A percentile compares a stretch with the other conserved stretches of the same genome.
Conservation (phyloP, 2,329 filamentous ascomycete species). For the Microsporum audouinii region DNA sequence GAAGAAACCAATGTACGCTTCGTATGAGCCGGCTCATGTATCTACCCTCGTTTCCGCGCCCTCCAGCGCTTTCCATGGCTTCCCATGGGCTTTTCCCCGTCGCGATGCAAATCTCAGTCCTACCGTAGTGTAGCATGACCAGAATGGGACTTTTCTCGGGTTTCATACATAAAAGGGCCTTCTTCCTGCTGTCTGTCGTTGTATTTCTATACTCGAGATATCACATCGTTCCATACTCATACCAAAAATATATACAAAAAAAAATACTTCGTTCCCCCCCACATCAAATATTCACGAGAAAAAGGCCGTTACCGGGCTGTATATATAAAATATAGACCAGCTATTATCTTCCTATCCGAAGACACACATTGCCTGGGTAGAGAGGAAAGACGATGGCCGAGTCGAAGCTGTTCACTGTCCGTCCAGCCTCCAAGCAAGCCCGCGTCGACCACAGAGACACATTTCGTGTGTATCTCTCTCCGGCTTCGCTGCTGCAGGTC, state of each 20-base stretch:
- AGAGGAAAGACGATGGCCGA: background rate
- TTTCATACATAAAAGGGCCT: background rate
- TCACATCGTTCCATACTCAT: no score
- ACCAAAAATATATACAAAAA: no score
- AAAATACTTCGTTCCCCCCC: no score
- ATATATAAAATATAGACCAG: background rate
- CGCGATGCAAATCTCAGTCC: background rate
- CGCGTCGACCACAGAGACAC: conserved; percentile 43
- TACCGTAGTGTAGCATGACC: background rate
- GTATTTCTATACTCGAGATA: background rate
- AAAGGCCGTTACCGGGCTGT: no score
- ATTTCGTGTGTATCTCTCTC: conserved; percentile 48
- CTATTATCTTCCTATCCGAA: background rate
- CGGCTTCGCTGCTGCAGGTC: conserved; percentile 44
- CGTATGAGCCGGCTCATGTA: background rate
- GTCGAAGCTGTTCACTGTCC: conserved; percentile 37
- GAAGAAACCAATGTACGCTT: background rate
- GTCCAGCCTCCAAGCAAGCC: conserved; percentile 41
- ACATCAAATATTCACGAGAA: no score
- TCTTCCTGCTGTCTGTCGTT: background rate
- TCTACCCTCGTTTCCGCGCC: background rate
- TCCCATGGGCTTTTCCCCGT: background rate
- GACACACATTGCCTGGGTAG: background rate
- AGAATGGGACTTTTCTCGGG: background rate
- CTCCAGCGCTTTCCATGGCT: background rate